Conservation (phyloP, 306 rosid species). For the Acacia crassicarpa region DNA sequence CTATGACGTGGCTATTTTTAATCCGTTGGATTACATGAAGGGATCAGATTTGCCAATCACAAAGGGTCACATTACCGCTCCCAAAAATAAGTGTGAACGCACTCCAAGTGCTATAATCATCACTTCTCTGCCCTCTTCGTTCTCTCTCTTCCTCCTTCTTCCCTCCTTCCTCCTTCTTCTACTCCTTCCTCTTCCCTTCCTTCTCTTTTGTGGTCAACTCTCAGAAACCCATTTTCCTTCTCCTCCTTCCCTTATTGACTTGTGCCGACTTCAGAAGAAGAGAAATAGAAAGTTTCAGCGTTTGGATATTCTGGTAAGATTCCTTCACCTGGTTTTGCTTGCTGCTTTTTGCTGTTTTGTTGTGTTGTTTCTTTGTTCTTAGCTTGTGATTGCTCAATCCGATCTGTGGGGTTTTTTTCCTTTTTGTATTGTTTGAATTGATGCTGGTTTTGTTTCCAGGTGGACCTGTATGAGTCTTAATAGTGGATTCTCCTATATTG, state of each 20-base stretch:
- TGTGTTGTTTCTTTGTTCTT: background rate
- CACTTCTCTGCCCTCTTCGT: background rate
- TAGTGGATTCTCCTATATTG: background rate
- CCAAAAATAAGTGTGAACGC: slow-evolving; percentile 22
- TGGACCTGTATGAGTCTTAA: background rate
- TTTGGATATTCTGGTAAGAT: slow-evolving; percentile 26
- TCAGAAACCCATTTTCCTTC: background rate
- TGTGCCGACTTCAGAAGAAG: slow-evolving; percentile 12
- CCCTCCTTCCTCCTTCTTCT: too few species aligned
- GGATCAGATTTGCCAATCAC: background rate
- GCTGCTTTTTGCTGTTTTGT: background rate
- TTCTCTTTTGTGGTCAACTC: slow-evolving; percentile 3
- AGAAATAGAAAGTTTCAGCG: background rate
- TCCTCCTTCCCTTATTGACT: slow-evolving; percentile 24
- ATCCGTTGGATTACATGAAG: background rate
- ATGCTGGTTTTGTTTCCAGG: background rate
- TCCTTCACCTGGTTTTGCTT: background rate
- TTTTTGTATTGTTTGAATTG: background rate
- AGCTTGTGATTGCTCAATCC: background rate
- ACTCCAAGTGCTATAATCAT: slow-evolving; percentile 24
- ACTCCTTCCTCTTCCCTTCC: background rate
- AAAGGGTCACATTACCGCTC: slow-evolving; percentile 16
- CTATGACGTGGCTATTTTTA: background rate
- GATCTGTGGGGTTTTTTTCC: background rate
- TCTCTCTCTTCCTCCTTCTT: background rate